These are phyloP conservation scores for Schwanniomyces pseudopolymorphus DNA, from an alignment of 805 yeast species.

Conservation along the genomic window DNA sequence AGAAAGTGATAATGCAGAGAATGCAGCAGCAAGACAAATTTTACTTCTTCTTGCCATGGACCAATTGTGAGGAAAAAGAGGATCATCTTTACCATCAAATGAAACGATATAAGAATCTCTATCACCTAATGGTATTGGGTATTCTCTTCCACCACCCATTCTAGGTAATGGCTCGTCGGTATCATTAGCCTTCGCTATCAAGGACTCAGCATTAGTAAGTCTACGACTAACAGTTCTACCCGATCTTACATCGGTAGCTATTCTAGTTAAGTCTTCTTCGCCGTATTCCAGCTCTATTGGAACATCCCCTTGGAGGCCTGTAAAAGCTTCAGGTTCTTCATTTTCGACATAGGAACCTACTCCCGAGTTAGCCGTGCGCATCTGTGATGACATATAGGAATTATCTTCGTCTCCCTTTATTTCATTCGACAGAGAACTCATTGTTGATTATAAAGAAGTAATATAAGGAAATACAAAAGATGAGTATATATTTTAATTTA, in stretches of 20 bases:
- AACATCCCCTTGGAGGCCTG: neutral
- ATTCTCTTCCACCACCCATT: constrained; percentile 17
- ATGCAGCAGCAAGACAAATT: constrained; percentile 40
- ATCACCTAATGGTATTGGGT: constrained; percentile 12
- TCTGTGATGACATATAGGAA: neutral
- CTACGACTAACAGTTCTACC: constrained; percentile 17
- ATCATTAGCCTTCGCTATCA: constrained; percentile 18
- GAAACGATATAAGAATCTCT: constrained; percentile 11
- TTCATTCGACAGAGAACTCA: neutral
- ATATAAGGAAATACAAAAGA: no score
- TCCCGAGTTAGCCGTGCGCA: neutral
- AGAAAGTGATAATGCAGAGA: constrained; percentile 22
- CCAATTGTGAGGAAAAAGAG: constrained; percentile 36
- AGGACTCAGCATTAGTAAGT: constrained; percentile 19
- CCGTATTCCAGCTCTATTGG: constrained; percentile 3
- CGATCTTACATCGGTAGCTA: constrained; percentile 16
- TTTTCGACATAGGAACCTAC: neutral
- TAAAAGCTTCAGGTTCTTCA: constrained; percentile 1
- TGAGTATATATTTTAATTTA: no score
- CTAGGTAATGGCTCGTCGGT: constrained; percentile 20
- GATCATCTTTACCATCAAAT: constrained; percentile 16
- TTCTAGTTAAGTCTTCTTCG: constrained; percentile 16
- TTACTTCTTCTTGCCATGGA: constrained; percentile 22
- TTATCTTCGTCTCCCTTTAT: neutral
- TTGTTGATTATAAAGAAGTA: no score